phyloP scores from a whole-genome alignment of 805 yeast species.

The Debaryomyces castellii region DNA sequence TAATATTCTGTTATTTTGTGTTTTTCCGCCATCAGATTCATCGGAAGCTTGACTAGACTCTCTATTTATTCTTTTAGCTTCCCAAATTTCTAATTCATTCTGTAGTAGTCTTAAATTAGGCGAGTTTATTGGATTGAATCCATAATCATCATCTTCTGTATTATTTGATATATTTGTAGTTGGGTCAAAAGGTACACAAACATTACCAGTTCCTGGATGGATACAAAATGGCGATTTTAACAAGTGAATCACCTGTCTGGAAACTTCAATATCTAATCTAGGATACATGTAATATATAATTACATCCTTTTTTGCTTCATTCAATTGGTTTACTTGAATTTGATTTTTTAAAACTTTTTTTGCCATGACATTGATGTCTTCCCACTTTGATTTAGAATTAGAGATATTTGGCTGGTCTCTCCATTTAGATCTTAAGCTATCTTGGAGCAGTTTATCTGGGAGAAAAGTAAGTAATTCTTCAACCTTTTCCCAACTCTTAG shows the following conservation, averaged over 20 bases:
- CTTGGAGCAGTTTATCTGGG: conserved; percentile 58
- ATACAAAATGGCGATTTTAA: conserved; percentile 95
- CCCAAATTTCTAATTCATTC: conserved; percentile 58
- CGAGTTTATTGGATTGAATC: conserved; percentile 76
- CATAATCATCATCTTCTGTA: conserved; percentile 38
- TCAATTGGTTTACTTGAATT: conserved; percentile 48
- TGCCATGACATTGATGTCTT: conserved; percentile 60
- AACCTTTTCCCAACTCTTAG: conserved; percentile 46
- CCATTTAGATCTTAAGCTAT: conserved; percentile 63
- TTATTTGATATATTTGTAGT: conserved; percentile 31
- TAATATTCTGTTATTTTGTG: conserved; percentile 16
- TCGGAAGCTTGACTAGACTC: conserved; percentile 25
- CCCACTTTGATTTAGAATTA: conserved; percentile 71
- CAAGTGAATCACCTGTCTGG: conserved; percentile 85
- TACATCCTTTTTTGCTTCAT: conserved; percentile 78
- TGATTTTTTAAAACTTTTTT: conserved; percentile 44
- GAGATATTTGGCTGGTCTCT: conserved; percentile 22
- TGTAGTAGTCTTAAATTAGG: conserved; percentile 72
- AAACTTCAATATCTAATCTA: conserved; percentile 88
- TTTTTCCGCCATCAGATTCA: conserved; percentile 20
- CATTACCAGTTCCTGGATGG: conserved; percentile 93
- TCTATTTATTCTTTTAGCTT: conserved; percentile 29
- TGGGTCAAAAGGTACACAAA: conserved; percentile 86
- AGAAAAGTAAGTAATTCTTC: conserved; percentile 60
- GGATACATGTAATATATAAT: conserved; percentile 84